Evolutionary conservation across 1,284 basidiomycete species (phyloP).

Genomic region (Coniferiporia weirii): DNA sequence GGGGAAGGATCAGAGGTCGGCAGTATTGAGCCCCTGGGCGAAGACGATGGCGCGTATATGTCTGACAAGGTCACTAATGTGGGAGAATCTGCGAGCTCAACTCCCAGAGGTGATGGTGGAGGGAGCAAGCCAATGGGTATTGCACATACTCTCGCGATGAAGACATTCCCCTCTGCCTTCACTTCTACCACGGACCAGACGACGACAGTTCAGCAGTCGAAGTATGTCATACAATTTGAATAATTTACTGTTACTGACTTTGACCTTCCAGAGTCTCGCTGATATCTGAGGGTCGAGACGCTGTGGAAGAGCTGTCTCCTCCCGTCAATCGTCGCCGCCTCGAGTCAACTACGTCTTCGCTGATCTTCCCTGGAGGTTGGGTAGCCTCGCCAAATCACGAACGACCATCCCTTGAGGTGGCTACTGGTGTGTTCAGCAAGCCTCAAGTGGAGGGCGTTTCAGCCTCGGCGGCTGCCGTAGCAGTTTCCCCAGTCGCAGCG

Average conservation of each 20-base stretch:
- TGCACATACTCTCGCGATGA: constrained; percentile 11
- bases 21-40: constrained; percentile 7
- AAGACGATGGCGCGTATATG: constrained; percentile 6
- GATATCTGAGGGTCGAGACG: background rate
- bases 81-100: background rate
- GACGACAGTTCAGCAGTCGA: background rate
- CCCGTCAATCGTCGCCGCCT: constrained; percentile 8
- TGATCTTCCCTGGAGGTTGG: constrained; percentile 16
- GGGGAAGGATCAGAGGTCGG: background rate
- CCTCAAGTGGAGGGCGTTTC: constrained; percentile 7
- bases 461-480: background rate
- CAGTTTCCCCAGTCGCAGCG: background rate
- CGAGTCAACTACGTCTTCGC: constrained; percentile 16
- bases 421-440: constrained; percentile 13
- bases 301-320: constrained; percentile 1
- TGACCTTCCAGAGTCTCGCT: background rate
- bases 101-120: background rate
- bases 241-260: background rate
- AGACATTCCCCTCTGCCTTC: constrained; percentile 13
- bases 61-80: constrained; percentile 1
- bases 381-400: constrained; percentile 6
- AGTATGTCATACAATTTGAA: background rate
- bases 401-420: constrained; percentile 15
- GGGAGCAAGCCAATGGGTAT: constrained; percentile 1
- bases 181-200: background rate